Evolutionary conservation across 2,329 filamentous ascomycete genomes (phyloP).

Genomic region (Hypoxylon rubiginosum): DNA sequence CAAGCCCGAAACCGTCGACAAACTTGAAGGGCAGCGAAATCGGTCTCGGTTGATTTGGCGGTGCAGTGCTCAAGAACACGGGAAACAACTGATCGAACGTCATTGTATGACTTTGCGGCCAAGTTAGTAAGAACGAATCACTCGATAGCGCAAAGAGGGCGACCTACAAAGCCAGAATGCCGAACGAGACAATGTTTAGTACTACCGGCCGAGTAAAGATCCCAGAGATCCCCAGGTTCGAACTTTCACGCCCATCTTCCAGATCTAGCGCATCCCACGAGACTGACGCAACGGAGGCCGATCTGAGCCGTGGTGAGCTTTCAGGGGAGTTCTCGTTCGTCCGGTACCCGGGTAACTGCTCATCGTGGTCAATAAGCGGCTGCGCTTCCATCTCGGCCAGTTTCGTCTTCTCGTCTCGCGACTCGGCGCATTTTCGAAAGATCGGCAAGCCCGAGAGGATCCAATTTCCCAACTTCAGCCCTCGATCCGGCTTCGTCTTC

Average conservation of each 20-base stretch:
- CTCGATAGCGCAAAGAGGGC: conserved; percentile 30
- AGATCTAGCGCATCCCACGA: conserved; percentile 57
- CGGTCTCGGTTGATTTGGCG: conserved; percentile 63
- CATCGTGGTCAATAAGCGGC: conserved; percentile 72
- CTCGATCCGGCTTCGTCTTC: conserved; percentile 81
- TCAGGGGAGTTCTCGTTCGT: conserved; percentile 69
- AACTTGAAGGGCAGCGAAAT: conserved; percentile 86
- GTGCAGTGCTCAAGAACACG: conserved; percentile 83
- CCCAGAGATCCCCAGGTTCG: conserved; percentile 58
- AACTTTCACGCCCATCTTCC: conserved; percentile 44
- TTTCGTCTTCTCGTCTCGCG: conserved; percentile 56
- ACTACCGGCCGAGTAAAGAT: conserved; percentile 89
- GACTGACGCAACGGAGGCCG: conserved; percentile 46
- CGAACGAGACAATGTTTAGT: conserved; percentile 89
- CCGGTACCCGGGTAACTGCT: conserved; percentile 77
- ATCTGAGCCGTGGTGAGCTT: conserved; percentile 56
- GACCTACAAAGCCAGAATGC: conserved; percentile 93
- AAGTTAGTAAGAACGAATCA: conserved; percentile 38
- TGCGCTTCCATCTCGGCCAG: conserved; percentile 65
- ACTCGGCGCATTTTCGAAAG: conserved; percentile 53
- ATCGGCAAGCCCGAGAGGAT: conserved; percentile 65
- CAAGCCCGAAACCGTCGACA: conserved; percentile 84
- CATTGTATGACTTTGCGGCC: conserved; percentile 83
- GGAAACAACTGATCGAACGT: conserved; percentile 95
- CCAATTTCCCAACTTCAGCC: conserved; percentile 81